Evolutionary conservation across 2,329 filamentous ascomycete genomes (phyloP).

Genomic region (Fusarium papillatum): DNA sequence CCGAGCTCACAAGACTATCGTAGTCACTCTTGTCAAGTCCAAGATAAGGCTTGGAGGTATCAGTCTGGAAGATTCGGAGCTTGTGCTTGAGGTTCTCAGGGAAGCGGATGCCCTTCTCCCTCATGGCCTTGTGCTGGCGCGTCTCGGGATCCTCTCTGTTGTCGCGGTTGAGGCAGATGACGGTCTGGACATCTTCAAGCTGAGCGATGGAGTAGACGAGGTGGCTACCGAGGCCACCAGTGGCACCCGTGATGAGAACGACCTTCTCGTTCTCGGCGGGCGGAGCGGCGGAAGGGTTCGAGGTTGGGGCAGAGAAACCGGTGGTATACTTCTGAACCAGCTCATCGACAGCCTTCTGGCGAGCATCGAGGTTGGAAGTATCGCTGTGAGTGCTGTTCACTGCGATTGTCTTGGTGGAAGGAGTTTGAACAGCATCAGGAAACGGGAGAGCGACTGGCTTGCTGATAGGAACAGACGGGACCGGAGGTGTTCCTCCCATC

Average conservation of each 20-base stretch:
- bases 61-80: slow-evolving; percentile 11
- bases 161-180: slow-evolving; percentile 22
- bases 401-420: not conserved
- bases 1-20: not conserved
- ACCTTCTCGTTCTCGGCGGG: slow-evolving; percentile 3
- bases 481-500: not conserved
- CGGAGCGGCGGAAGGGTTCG: accelerated
- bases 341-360: slow-evolving; percentile 8
- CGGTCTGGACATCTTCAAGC: slow-evolving; percentile 12
- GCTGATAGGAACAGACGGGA: not conserved
- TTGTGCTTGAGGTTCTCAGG: slow-evolving; percentile 19
- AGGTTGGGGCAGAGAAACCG: slow-evolving; percentile 6
- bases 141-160: slow-evolving; percentile 2
- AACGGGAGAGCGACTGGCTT: not conserved
- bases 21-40: slow-evolving; percentile 10
- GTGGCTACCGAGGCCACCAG: slow-evolving; percentile 23
- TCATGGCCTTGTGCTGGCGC: slow-evolving; percentile 27
- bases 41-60: slow-evolving; percentile 16
- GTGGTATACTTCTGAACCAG: slow-evolving; percentile 20
- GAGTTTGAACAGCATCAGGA: not conserved
- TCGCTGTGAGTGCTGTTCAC: not conserved
- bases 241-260: slow-evolving; percentile 16
- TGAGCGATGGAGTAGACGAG: slow-evolving; percentile 28
- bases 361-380: not conserved
- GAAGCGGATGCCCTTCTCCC: slow-evolving; percentile 31